phyloP scores from a whole-genome alignment of 805 yeast species.

The Isabelozyma heimii region DNA sequence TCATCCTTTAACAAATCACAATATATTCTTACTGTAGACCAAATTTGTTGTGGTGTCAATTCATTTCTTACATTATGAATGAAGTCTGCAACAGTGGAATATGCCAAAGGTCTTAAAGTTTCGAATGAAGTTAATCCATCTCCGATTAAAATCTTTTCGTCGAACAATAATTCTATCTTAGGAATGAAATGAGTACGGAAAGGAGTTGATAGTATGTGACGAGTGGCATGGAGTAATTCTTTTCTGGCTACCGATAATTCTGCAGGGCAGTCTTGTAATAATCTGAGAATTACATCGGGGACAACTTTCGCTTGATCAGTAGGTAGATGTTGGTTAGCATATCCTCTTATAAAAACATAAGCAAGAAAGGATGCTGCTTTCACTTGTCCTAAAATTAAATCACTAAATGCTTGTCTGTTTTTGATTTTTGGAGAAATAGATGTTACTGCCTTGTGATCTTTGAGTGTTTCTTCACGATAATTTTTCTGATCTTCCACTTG shows the following conservation, averaged over 20 bases:
- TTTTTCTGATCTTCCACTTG: conserved; percentile 75
- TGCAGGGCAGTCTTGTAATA: conserved; percentile 93
- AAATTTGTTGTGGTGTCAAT: conserved; percentile 75
- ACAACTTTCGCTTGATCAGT: conserved; percentile 50
- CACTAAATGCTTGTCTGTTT: conserved; percentile 79
- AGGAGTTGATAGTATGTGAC: conserved; percentile 92
- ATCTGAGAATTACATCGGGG: conserved; percentile 82
- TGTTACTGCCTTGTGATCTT: conserved; percentile 58
- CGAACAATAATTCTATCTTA: conserved; percentile 78
- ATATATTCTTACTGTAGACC: conserved; percentile 82
- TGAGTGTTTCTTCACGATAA: conserved; percentile 45
- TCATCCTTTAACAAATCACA: conserved; percentile 79
- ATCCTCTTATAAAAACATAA: conserved; percentile 83
- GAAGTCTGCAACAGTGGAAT: conserved; percentile 92
- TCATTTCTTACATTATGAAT: conserved; percentile 89
- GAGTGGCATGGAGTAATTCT: conserved; percentile 87
- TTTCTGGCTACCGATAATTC: conserved; percentile 89
- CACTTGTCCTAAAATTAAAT: conserved; percentile 88
- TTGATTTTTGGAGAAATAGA: conserved; percentile 72
- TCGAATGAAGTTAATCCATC: conserved; percentile 90
- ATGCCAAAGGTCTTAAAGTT: conserved; percentile 88
- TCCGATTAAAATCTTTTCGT: conserved; percentile 85
- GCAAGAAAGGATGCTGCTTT: conserved; percentile 95
- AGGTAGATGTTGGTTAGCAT: conserved; percentile 58
- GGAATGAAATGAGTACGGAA: conserved; percentile 80